phyloP scores from a whole-genome alignment of 2,329 filamentous ascomycete genomes.

The Pseudogymnoascus sp. region DNA sequence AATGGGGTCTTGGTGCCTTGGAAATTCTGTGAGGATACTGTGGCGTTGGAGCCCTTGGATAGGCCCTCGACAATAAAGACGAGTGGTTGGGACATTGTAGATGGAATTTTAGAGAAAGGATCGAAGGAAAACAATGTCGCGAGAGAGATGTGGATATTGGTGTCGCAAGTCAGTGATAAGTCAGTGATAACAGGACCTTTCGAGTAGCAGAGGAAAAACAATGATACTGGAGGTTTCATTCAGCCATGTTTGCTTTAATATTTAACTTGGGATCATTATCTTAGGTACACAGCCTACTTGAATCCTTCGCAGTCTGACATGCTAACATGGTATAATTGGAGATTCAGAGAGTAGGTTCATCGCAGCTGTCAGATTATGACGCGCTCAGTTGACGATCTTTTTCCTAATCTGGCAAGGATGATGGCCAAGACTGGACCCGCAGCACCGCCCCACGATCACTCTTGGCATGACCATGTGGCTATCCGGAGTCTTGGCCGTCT shows the following conservation, averaged over 20 bases:
- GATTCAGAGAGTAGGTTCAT: neutral
- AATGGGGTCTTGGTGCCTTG: neutral
- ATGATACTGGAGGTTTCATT: neutral
- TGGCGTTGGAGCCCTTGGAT: neutral
- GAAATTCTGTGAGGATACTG: neutral
- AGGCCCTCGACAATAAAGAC: neutral
- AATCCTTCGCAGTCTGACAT: neutral
- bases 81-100: neutral
- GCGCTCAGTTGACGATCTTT: neutral
- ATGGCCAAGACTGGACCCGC: neutral
- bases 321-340: neutral
- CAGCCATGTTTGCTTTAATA: neutral
- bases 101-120: neutral
- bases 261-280: neutral
- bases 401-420: neutral
- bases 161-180: neutral
- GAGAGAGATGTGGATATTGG: neutral
- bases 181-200: neutral
- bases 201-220: neutral
- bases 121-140: neutral
- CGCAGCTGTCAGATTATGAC: neutral
- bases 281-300: neutral
- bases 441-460: neutral
- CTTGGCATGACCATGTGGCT: neutral
- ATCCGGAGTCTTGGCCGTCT: neutral